phyloP scores from a whole-genome alignment of 257 asterid genomes.

The Plectranthus barbatus region DNA sequence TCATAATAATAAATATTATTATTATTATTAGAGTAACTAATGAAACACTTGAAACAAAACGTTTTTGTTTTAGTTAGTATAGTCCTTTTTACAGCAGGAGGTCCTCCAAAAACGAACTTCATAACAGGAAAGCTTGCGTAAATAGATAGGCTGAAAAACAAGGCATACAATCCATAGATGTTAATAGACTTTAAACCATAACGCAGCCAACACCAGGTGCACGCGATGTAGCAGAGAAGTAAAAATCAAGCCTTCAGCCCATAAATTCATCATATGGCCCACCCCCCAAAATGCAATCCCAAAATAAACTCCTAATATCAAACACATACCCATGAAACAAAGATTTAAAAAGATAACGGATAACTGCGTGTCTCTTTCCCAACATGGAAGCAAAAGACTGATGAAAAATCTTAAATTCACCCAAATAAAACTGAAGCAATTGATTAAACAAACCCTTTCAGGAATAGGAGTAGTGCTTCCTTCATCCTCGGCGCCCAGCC shows the following conservation, averaged over 20 bases:
- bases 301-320: neutral
- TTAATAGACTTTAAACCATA: neutral
- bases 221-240: neutral
- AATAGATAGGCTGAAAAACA: neutral
- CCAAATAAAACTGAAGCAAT: neutral
- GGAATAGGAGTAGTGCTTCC: conserved; percentile 82
- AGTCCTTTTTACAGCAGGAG: neutral
- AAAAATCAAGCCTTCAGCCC: conserved; percentile 8
- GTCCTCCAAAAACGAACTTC: neutral
- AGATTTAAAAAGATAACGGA: neutral
- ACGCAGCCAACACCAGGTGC: neutral
- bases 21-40: neutral
- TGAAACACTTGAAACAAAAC: neutral
- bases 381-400: neutral
- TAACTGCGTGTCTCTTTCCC: neutral
- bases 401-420: no score
- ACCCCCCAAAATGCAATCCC: conserved; percentile 5
- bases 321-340: neutral
- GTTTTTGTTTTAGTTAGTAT: neutral
- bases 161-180: neutral
- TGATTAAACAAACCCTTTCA: conserved; percentile 43
- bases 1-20: no score
- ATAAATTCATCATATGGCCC: neutral
- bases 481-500: conserved; percentile 58
- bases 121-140: neutral